Evolutionary conservation across 1,284 basidiomycete species (phyloP).

Genomic region (Hymenochaete sp.): DNA sequence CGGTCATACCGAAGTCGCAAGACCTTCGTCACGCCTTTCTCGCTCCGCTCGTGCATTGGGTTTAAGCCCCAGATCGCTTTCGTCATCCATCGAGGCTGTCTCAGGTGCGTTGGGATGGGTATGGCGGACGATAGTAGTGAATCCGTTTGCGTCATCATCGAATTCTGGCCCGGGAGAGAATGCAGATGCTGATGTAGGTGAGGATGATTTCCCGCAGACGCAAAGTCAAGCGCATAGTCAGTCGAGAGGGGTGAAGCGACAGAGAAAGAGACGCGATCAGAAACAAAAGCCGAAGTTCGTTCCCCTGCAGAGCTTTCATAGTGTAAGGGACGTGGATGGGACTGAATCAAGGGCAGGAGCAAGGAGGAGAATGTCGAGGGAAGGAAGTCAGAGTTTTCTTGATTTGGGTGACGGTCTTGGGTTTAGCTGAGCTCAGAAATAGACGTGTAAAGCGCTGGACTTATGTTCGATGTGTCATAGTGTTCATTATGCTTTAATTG

Average conservation of each 20-base stretch:
- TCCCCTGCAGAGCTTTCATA: too few relatives aligned
- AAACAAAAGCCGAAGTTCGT: too few relatives aligned
- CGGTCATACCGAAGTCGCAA: neutral
- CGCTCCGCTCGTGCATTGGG: neutral
- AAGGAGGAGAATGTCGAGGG: neutral
- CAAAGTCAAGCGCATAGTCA: too few relatives aligned
- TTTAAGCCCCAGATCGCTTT: neutral
- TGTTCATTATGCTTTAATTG: too few relatives aligned
- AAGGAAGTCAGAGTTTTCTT: neutral
- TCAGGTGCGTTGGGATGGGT: neutral
- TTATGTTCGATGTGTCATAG: too few relatives aligned
- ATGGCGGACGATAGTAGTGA: neutral
- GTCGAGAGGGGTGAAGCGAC: too few relatives aligned
- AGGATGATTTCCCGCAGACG: neutral
- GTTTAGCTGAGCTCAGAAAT: too few relatives aligned
- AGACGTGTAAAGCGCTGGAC: too few relatives aligned
- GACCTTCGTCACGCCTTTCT: neutral
- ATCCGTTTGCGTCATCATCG: neutral
- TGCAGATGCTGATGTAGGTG: too few relatives aligned
- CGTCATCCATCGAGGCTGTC: neutral
- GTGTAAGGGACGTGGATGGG: too few relatives aligned
- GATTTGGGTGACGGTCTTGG: conserved; percentile 2
- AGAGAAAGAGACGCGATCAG: too few relatives aligned
- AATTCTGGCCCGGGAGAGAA: neutral
- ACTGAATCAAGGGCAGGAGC: too few relatives aligned